Evolutionary conservation across 768 basidiomycete species (phyloP).

Genomic region (Lactarius deliciosus): DNA sequence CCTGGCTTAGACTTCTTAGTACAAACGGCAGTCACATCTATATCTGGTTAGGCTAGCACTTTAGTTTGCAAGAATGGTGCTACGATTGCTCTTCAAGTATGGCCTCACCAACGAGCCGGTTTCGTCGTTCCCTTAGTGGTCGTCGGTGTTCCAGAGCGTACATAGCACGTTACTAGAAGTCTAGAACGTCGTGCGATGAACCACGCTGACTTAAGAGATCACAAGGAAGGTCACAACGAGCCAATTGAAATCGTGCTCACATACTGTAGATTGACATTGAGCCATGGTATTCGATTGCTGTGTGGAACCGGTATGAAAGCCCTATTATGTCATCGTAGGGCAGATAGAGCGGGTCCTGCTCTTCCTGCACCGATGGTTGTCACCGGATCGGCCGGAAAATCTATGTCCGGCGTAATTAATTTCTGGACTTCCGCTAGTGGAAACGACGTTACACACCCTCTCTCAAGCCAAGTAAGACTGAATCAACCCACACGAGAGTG

Average conservation of each 20-base stretch:
- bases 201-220: background rate
- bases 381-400: too few relatives aligned
- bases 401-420: too few relatives aligned
- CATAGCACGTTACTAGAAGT: background rate
- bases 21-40: background rate
- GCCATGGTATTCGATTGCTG: background rate
- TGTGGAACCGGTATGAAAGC: background rate
- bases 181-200: background rate
- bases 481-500: background rate
- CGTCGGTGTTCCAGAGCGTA: background rate
- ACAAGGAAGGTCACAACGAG: background rate
- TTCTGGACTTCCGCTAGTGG: background rate
- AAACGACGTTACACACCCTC: background rate
- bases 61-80: background rate
- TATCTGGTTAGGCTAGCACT: background rate
- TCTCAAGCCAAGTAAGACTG: background rate
- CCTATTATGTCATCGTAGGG: background rate
- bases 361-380: too few relatives aligned
- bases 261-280: background rate
- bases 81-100: background rate
- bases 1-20: background rate
- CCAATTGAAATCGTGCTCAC: background rate
- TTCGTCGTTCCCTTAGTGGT: background rate
- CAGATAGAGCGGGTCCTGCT: too few relatives aligned
- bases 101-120: background rate